Evolutionary conservation across 2,329 filamentous ascomycete species (phyloP).

Genomic region (Cladorrhinum sp.): DNA sequence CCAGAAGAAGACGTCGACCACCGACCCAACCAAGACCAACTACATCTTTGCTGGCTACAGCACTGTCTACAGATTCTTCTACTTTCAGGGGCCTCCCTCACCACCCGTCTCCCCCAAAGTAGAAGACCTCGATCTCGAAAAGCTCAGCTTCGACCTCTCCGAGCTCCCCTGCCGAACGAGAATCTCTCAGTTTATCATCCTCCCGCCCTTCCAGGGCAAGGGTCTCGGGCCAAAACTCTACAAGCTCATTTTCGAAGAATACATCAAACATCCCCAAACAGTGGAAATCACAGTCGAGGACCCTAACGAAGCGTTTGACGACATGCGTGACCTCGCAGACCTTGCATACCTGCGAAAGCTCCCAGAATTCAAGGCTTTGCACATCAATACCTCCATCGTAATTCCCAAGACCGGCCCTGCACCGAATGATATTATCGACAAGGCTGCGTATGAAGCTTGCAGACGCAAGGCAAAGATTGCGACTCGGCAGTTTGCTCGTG

Average conservation of each 20-base stretch:
- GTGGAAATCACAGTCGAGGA: constrained; percentile 91
- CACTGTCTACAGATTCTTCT: constrained; percentile 85
- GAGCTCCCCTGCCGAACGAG: constrained; percentile 73
- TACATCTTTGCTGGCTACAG: constrained; percentile 87
- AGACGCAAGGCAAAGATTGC: constrained; percentile 66
- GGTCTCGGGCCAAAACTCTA: constrained; percentile 82
- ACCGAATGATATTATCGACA: constrained; percentile 56
- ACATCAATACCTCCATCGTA: constrained; percentile 49
- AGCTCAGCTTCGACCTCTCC: constrained; percentile 49
- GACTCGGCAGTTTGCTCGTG: constrained; percentile 69
- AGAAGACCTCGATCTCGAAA: constrained; percentile 44
- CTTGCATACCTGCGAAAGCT: constrained; percentile 60
- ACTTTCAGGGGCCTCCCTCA: constrained; percentile 48
- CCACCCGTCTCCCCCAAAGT: constrained; percentile 35
- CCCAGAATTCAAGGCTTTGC: constrained; percentile 55
- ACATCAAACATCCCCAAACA: constrained; percentile 64
- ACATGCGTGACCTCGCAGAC: constrained; percentile 73
- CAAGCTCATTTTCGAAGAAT: constrained; percentile 69
- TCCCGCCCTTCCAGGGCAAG: constrained; percentile 79
- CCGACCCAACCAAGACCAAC: constrained; percentile 45
- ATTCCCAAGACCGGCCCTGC: constrained; percentile 48
- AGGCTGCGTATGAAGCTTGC: constrained; percentile 53
- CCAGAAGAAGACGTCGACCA: constrained; percentile 53
- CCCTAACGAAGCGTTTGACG: constrained; percentile 82
- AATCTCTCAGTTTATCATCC: constrained; percentile 88